Base-by-base conservation (phyloP, 2,329 filamentous ascomycete genomes). In the Arthrobotrys sinensis region DNA sequence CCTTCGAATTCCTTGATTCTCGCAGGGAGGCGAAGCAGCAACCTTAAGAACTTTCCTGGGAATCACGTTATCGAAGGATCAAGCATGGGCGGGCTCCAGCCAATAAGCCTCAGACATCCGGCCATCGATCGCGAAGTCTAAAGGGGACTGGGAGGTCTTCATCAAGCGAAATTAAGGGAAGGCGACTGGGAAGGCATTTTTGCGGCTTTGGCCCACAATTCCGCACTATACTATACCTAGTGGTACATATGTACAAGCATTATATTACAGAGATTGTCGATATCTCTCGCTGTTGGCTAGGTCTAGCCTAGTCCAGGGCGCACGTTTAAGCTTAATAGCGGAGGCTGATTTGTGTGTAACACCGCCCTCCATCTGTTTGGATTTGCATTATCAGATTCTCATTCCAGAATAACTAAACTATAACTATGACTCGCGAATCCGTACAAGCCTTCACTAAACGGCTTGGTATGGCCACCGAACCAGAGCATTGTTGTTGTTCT, bases 121-220 rank as follows among this genome's bases (percentile, higher is more conserved):
- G 4, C 52, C 38, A 63, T 66, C 50, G 28, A 38, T 46, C 36
- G n/a, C 32, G 28, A 60, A 62, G 24, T 38, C 34, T 1, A 52
- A 63, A 53, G 53, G 36, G 48, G 67, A 70, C 32, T 63, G 67
- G 55, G 21, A 28, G 19, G 28, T 50, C 45, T 62, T 72, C 57
- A 57, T 38, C 21, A 66, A 66, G 69, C 69, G 69, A 73, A 52
- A 73, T 73, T 73, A 66, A 66, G 62, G 69, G 40, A 11, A 72
- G 60, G 69, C 69, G 60, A 66, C 69, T 43, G 50, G 69, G 69
- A 60, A 66, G 60, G 60, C 60, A 19, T 46, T 46, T 43, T 60
- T 73, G 69, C 69, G 69, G 48, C 60, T 73, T 73, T 73, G 69
- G 69, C 60, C 40, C 8, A n/a, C 24, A n/a, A 24, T 6, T 45